These are phyloP conservation scores for Vinca minor DNA, from an alignment of 257 asterid species.

Conservation along the genomic window DNA sequence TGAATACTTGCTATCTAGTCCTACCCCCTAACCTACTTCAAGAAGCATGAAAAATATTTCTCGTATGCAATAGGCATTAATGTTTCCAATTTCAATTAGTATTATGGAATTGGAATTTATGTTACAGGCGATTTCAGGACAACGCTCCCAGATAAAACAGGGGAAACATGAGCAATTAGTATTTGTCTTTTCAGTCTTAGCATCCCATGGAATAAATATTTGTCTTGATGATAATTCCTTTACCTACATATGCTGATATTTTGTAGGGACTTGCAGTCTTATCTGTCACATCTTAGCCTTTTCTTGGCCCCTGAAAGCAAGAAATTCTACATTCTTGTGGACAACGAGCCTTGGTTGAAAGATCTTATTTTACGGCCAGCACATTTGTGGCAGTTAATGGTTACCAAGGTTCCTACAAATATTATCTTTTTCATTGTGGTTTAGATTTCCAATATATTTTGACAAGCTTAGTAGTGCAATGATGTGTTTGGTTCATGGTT, in stretches of 20 bases:
- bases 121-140: background rate
- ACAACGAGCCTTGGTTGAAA: constrained; percentile 86
- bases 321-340: constrained; percentile 73
- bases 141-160: background rate
- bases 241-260: background rate
- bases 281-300: constrained; percentile 82
- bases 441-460: background rate
- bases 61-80: background rate
- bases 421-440: background rate
- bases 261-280: constrained; percentile 86
- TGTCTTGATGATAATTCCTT: background rate
- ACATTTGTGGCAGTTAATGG: constrained; percentile 95
- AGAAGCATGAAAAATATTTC: background rate
- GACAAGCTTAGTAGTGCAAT: background rate
- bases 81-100: background rate
- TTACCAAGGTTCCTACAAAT: constrained; percentile 67
- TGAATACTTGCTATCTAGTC: background rate
- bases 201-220: background rate
- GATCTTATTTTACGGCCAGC: constrained; percentile 72
- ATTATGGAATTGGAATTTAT: background rate
- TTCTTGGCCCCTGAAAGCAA: constrained; percentile 75
- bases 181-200: background rate
- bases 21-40: background rate
- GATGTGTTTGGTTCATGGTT: constrained; percentile 6
- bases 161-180: background rate